Conservation (phyloP, 2,329 filamentous ascomycete genomes). For the Cytospora leucostoma region DNA sequence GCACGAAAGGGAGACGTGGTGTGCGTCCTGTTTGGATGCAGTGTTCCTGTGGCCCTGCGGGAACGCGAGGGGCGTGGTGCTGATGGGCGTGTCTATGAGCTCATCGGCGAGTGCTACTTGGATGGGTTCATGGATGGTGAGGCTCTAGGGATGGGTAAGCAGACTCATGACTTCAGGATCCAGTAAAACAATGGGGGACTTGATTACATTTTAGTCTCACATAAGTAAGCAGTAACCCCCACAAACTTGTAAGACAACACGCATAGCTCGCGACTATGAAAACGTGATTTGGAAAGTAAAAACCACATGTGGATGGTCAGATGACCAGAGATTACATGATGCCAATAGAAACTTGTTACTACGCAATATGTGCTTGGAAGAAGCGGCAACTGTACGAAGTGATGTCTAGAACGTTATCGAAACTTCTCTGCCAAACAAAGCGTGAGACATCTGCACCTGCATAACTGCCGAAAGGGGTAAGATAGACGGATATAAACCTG, state of each 20-base stretch:
- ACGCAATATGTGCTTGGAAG: background rate
- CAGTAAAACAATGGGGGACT: background rate
- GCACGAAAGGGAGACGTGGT: slow-evolving; percentile 19
- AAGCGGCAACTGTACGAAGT: background rate
- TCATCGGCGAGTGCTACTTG: slow-evolving; percentile 21
- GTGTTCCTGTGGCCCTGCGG: slow-evolving; percentile 10
- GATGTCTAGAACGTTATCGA: background rate
- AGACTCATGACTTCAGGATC: slow-evolving; percentile 1
- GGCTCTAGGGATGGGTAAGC: slow-evolving; percentile 1
- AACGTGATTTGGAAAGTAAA: too few relatives aligned
- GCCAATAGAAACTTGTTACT: background rate
- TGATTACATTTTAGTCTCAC: too few relatives aligned
- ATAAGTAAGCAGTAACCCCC: too few relatives aligned
- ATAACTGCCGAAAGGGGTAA: background rate
- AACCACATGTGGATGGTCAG: too few relatives aligned
- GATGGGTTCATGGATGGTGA: slow-evolving; percentile 20
- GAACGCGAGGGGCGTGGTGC: background rate
- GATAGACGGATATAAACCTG: background rate
- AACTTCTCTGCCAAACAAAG: background rate
- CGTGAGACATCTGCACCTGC: background rate
- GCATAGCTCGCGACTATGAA: too few relatives aligned
- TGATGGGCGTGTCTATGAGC: background rate
- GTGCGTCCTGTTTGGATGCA: slow-evolving; percentile 19
- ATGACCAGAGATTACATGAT: background rate
- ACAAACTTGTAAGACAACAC: too few relatives aligned